Conservation (phyloP, 176 grass and related monocot species). For the Ensete glaucum region DNA sequence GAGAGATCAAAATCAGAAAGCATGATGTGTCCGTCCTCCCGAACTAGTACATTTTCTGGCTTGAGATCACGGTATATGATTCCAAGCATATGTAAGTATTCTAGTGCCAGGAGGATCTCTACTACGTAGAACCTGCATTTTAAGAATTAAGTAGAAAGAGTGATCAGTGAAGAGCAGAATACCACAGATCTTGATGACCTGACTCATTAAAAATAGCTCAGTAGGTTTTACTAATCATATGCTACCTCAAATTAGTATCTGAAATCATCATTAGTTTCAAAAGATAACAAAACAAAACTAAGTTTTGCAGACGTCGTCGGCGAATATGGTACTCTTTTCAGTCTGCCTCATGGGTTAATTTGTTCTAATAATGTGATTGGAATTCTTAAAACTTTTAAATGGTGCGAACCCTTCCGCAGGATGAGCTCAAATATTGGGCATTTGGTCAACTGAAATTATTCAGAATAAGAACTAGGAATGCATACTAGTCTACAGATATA, state of each 20-base stretch:
- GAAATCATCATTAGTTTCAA: background rate
- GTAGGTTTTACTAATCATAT: background rate
- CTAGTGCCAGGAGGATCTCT: constrained; percentile 12
- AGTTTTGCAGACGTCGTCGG: background rate
- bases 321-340: background rate
- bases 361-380: background rate
- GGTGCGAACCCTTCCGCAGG: background rate
- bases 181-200: background rate
- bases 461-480: background rate
- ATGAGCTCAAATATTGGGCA: background rate
- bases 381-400: background rate
- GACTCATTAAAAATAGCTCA: background rate
- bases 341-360: background rate
- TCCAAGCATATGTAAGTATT: constrained; percentile 18
- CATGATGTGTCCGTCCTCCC: constrained; percentile 16
- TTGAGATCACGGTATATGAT: constrained; percentile 18
- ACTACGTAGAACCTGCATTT: constrained; percentile 5
- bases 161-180: background rate
- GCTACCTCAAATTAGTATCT: background rate
- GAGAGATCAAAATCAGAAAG: constrained; percentile 18
- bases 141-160: background rate
- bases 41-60: constrained; percentile 16
- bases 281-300: background rate
- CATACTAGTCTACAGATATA: background rate
- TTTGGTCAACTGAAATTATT: background rate